These are phyloP conservation scores for Acanthamoeba royreba DNA, from an alignment of 208 protist species.

Conservation along the genomic window DNA sequence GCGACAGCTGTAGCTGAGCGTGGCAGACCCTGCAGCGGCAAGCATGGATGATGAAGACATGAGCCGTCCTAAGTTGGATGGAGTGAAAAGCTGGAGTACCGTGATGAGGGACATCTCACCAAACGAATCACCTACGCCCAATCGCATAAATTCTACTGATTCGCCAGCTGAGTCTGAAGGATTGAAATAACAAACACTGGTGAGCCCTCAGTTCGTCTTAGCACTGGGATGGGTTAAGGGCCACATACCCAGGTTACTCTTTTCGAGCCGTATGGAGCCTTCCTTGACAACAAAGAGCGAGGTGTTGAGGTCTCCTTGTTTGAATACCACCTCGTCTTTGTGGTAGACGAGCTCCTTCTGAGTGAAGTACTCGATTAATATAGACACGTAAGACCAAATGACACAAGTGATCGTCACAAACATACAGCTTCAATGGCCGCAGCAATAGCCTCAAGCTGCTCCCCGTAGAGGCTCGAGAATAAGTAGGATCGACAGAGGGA, in stretches of 20 bases:
- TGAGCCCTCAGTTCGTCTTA: background rate
- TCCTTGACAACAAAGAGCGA: background rate
- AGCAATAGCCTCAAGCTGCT: background rate
- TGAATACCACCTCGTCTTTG: background rate
- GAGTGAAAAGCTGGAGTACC: background rate
- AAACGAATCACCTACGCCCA: background rate
- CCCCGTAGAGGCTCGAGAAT: background rate
- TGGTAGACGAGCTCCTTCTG: background rate
- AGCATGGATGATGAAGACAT: background rate
- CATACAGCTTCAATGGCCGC: background rate
- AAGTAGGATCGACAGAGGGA: background rate
- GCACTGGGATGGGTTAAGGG: background rate
- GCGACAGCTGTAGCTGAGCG: background rate
- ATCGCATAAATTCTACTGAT: background rate
- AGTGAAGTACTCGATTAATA: background rate
- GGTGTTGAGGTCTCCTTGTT: background rate
- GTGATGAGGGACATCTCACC: slow-evolving; percentile 2
- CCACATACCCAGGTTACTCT: background rate
- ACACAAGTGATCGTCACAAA: background rate
- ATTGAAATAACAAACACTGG: no score
- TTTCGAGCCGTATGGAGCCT: background rate
- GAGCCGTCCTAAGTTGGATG: background rate
- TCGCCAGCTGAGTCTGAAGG: background rate
- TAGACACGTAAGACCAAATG: background rate
- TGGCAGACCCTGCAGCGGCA: background rate